A percentile compares a stretch with the other conserved stretches of the same genome.
Conservation (phyloP, 2,329 filamentous ascomycete species). For the Pleoardoris graminearum region DNA sequence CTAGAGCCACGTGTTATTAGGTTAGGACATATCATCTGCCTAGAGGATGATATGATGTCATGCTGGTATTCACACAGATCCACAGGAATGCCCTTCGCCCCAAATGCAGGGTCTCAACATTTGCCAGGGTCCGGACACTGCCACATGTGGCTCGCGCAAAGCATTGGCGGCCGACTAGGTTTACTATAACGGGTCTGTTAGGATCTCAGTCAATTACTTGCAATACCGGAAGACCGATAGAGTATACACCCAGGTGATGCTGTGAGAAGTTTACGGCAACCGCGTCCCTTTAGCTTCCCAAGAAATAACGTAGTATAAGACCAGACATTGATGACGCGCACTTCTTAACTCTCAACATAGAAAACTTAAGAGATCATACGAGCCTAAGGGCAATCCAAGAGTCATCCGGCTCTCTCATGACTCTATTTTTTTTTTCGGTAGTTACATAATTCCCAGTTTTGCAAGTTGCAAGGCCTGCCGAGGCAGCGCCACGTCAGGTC, state of each 20-base stretch:
- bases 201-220: too few relatives aligned
- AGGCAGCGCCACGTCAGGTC: slow-evolving; percentile 19
- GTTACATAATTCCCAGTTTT: slow-evolving; percentile 2
- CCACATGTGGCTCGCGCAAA: background rate
- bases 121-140: background rate
- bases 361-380: too few relatives aligned
- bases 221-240: too few relatives aligned
- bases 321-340: background rate
- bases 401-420: background rate
- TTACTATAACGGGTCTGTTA: too few relatives aligned
- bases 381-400: background rate
- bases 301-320: too few relatives aligned
- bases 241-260: too few relatives aligned
- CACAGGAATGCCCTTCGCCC: background rate
- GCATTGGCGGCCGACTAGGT: too few relatives aligned
- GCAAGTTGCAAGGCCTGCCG: slow-evolving; percentile 18
- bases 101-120: slow-evolving; percentile 5
- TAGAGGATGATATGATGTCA: slow-evolving; percentile 30
- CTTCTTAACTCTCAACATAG: background rate
- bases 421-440: background rate
- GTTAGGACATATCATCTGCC: too few relatives aligned
- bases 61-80: slow-evolving; percentile 6
- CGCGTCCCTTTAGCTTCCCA: too few relatives aligned
- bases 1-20: too few relatives aligned
- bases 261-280: too few relatives aligned